Percentiles rank a stretch among this genome's conserved stretches.
Evolutionary conservation across 2,329 filamentous ascomycete species (phyloP).

Genomic region (Cryphonectria radicalis): DNA sequence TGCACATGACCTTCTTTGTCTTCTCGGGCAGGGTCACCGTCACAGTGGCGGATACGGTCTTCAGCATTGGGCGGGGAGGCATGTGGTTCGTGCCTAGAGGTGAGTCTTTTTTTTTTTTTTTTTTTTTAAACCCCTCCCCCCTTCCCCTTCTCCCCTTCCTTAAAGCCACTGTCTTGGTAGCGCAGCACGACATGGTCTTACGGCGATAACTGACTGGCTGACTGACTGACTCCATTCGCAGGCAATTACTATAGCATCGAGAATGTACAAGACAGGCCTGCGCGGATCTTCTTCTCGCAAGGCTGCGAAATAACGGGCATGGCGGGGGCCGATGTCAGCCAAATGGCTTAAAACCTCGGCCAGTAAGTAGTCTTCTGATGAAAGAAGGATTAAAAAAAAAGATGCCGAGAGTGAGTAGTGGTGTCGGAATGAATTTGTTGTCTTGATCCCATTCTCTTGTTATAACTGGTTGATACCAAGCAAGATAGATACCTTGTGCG

Average conservation of each 20-base stretch:
- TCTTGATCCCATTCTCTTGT: not conserved
- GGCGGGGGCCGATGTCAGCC: constrained; percentile 33
- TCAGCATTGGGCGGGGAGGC: constrained; percentile 84
- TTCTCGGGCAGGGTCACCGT: constrained; percentile 82
- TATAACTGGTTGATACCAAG: not conserved
- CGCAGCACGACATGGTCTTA: not conserved
- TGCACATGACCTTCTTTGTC: constrained; percentile 97
- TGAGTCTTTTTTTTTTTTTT: constrained; percentile 41
- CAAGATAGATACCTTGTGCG: constrained; percentile 3
- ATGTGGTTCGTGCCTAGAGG: constrained; percentile 95
- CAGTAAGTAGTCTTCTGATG: not conserved
- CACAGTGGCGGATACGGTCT: constrained; percentile 73
- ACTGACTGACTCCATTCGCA: constrained; percentile 47
- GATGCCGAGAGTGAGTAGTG: not conserved
- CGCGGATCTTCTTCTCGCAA: constrained; percentile 90
- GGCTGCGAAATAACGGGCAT: constrained; percentile 64
- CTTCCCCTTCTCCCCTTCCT: too few species aligned
- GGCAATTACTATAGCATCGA: constrained; percentile 92
- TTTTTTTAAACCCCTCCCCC: too few species aligned
- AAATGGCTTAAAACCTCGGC: constrained; percentile 10
- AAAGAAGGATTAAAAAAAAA: not conserved
- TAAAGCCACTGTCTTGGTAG: not conserved
- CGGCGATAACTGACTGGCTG: not conserved
- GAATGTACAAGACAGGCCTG: constrained; percentile 74
- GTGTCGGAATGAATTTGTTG: not conserved